These are phyloP conservation scores for Ophiosphaerella narmari DNA, from an alignment of 2,329 filamentous ascomycete genomes.

Conservation along the genomic window DNA sequence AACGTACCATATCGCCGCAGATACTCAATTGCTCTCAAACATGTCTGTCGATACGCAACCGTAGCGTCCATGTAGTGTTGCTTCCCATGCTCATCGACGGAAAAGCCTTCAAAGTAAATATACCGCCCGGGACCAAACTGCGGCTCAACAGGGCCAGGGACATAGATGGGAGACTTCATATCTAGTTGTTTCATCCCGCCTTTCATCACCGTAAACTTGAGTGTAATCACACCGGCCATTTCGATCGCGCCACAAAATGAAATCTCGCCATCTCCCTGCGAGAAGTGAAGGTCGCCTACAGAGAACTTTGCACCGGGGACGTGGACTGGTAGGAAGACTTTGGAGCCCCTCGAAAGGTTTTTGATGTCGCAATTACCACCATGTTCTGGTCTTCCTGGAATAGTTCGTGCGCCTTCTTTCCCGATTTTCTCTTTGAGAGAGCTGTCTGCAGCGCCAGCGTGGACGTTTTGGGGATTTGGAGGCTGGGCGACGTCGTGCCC, in stretches of 20 bases:
- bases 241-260: constrained; percentile 80
- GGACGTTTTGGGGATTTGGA: constrained; percentile 71
- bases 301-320: constrained; percentile 86
- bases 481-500: constrained; percentile 76
- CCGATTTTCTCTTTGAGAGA: constrained; percentile 69
- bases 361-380: constrained; percentile 94
- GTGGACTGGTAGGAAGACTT: constrained; percentile 87
- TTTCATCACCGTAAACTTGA: constrained; percentile 89
- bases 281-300: constrained; percentile 87
- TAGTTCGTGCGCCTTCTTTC: constrained; percentile 79
- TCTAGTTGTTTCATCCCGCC: constrained; percentile 73
- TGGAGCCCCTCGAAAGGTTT: constrained; percentile 77
- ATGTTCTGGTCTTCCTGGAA: constrained; percentile 82
- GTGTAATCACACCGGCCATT: constrained; percentile 88
- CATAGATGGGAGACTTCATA: constrained; percentile 83
- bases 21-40: constrained; percentile 78
- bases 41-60: constrained; percentile 83
- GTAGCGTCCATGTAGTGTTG: constrained; percentile 89
- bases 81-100: constrained; percentile 83
- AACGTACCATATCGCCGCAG: constrained; percentile 68
- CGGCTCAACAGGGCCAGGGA: constrained; percentile 85
- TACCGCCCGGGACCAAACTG: constrained; percentile 82
- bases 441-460: constrained; percentile 68
- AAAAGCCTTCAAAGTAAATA: constrained; percentile 88
- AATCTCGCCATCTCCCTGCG: constrained; percentile 72